phyloP scores from a whole-genome alignment of 305 asterid genomes.

The Rubia occidens region DNA sequence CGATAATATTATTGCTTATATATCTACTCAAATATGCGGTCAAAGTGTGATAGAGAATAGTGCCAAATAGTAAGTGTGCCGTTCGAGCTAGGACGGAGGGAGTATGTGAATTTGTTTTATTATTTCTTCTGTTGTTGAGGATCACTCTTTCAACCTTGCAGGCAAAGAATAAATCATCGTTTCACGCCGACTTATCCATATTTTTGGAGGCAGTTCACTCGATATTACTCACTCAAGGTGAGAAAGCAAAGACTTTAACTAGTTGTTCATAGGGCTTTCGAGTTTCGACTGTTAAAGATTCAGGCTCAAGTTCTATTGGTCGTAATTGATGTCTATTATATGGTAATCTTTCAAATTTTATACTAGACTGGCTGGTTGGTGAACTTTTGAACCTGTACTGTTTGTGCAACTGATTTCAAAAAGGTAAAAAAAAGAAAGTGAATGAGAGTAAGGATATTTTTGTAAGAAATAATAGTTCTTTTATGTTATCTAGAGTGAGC shows the following conservation, averaged over 20 bases:
- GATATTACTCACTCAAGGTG: slow-evolving; percentile 61
- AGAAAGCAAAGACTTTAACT: slow-evolving; percentile 17
- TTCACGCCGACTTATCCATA: slow-evolving; percentile 44
- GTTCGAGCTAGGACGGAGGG: too few relatives aligned
- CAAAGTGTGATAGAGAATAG: too few relatives aligned
- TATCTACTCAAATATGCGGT: too few relatives aligned
- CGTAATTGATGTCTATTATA: neutral
- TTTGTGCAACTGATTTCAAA: neutral
- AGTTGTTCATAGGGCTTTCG: neutral
- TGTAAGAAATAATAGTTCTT: neutral
- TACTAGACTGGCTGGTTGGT: neutral
- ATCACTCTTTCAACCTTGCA: slow-evolving; percentile 34
- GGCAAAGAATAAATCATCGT: slow-evolving; percentile 44
- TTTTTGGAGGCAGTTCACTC: slow-evolving; percentile 73
- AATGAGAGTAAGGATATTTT: neutral
- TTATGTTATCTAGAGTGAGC: neutral
- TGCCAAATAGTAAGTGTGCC: too few relatives aligned
- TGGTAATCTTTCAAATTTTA: neutral
- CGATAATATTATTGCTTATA: too few relatives aligned
- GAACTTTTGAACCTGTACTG: slow-evolving; percentile 5
- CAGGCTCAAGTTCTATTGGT: neutral
- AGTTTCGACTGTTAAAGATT: neutral
- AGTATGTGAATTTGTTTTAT: slow-evolving; percentile 11
- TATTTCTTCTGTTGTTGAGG: slow-evolving; percentile 10
- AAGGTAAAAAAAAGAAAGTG: slow-evolving; percentile 4